phyloP scores from a whole-genome alignment of 345 rosid genomes.

The Trapa incisa region DNA sequence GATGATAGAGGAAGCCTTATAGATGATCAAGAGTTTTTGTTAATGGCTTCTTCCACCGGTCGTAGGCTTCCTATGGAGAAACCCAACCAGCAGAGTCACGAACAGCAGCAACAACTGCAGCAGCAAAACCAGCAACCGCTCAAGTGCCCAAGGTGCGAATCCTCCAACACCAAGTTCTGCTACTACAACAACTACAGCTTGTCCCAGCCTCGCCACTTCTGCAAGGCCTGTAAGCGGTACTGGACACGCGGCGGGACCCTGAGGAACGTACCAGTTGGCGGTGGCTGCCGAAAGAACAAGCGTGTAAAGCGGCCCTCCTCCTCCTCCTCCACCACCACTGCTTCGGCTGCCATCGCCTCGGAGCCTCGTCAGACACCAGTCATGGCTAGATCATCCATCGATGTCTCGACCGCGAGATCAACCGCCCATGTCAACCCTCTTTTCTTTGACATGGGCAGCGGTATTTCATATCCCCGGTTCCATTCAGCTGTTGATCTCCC shows the following conservation, averaged over 20 bases:
- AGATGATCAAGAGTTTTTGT: background rate
- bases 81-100: background rate
- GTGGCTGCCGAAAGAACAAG: conserved; percentile 53
- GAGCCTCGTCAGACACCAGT: conserved; percentile 12
- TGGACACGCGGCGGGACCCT: conserved; percentile 73
- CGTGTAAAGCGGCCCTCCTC: conserved; percentile 24
- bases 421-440: conserved; percentile 15
- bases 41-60: background rate
- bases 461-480: conserved; percentile 33
- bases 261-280: conserved; percentile 57
- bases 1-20: background rate
- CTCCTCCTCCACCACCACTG: conserved; percentile 8
- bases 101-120: conserved; percentile 8
- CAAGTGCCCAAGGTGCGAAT: conserved; percentile 59
- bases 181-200: conserved; percentile 63
- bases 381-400: background rate
- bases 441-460: conserved; percentile 2
- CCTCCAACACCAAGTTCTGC: conserved; percentile 56
- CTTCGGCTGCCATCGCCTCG: conserved; percentile 6
- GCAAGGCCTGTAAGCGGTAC: conserved; percentile 56
- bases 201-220: conserved; percentile 60
- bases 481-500: conserved; percentile 41
- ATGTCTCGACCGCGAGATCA: conserved; percentile 8
- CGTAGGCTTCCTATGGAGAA: background rate
- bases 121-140: conserved; percentile 22